Evolutionary conservation across 331 rosid genomes (phyloP), one percentile per base, ranked within the genome.

Genomic region (Pyrus hybrid): DNA sequence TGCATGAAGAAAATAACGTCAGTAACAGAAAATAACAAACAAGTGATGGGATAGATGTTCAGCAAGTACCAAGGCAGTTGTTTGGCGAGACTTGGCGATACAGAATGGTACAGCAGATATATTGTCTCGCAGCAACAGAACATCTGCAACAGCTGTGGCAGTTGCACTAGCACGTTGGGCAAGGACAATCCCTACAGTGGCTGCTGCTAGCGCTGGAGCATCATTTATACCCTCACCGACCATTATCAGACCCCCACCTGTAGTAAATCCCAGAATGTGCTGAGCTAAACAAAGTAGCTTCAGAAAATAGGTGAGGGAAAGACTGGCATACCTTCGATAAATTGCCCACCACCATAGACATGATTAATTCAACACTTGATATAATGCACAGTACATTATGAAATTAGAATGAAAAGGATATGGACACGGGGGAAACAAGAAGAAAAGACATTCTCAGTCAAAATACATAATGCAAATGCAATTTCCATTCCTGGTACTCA

Each of bases 181-280:
- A 73, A 94, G 99, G 58, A 94, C 99, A 67, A 94, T 94, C 71
- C 99, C 99, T 22, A 92, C 90, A 28, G 99, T 91, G 66, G 99
- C 99, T 21, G 99, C 97, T 37, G 99, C 99, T 73, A 94, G 97
- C 77, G 99, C 99, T 23, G 99, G 99, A 74, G 99, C 99, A 77
- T 94, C 99, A 72, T 92, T 94, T 69, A 94, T 94, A 35, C 99
- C 97, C 83, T 94, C 99, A 29, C 99, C 99, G 61, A 94, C 99
- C 99, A 94, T 94, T 73, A 94, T 88, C 71, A 94, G 83, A 78
- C 99, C 99, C 73, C 96, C 95, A 25, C 99, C 99, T 94, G 85
- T 41, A 63, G 73, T 25, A 13, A 57, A 72, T 66, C 8, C 28
- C 71, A 45, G 54, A 76, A 16, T 67, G 67, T 45, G 47, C 22